These are phyloP conservation scores for Xylariaceae sp. DNA, from an alignment of 2,329 filamentous ascomycete species.

Conservation along the genomic window DNA sequence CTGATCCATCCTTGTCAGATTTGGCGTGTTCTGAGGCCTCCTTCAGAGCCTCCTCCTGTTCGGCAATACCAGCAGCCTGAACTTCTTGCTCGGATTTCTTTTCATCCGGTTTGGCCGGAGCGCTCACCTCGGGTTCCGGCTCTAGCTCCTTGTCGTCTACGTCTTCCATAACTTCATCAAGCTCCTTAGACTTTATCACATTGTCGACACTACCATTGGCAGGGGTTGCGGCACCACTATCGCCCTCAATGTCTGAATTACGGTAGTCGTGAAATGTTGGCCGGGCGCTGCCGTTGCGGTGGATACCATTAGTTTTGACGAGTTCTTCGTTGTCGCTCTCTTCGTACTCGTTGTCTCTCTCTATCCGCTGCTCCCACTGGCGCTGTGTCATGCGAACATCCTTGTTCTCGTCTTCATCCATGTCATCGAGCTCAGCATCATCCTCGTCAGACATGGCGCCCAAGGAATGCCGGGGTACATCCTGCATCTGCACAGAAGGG, in stretches of 20 bases:
- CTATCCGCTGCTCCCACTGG: conserved; percentile 77
- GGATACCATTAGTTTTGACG: conserved; percentile 71
- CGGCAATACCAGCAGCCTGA: conserved; percentile 23
- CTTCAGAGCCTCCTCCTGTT: conserved; percentile 30
- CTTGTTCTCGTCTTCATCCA: conserved; percentile 85
- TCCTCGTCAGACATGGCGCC: conserved; percentile 68
- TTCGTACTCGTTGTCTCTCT: conserved; percentile 78
- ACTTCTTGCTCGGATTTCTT: conserved; percentile 25
- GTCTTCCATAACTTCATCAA: conserved; percentile 47
- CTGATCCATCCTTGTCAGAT: conserved; percentile 31
- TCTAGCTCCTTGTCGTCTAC: conserved; percentile 24
- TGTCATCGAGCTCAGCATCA: conserved; percentile 65
- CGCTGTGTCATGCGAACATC: conserved; percentile 82
- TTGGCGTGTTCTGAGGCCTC: conserved; percentile 38
- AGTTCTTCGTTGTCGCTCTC: conserved; percentile 91
- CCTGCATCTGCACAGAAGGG: conserved; percentile 89
- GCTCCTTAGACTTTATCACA: conserved; percentile 40
- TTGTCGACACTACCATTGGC: conserved; percentile 40
- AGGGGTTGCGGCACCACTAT: conserved; percentile 44
- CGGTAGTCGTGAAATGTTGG: conserved; percentile 55
- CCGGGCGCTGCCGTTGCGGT: conserved; percentile 52
- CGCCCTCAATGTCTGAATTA: conserved; percentile 48
- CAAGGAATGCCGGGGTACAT: conserved; percentile 66
- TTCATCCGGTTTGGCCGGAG: conserved; percentile 25
- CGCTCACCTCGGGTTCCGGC: conserved; percentile 35